Conservation (phyloP, 1,284 basidiomycete species). For the Austroboletus niveus region DNA sequence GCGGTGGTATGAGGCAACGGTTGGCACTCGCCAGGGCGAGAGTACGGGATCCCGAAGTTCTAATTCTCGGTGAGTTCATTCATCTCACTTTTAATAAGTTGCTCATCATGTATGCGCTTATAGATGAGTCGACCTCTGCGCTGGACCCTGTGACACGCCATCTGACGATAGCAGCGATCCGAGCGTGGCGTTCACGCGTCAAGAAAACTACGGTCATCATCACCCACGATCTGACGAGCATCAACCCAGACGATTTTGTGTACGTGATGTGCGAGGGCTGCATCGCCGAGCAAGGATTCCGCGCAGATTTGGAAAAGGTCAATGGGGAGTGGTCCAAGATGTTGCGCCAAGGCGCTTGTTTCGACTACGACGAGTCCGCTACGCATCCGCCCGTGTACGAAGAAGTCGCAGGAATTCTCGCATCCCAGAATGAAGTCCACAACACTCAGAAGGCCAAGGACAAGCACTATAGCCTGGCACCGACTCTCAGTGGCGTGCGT, state of each 20-base stretch:
- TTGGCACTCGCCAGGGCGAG: constrained; percentile 89
- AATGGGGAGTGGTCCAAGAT: constrained; percentile 57
- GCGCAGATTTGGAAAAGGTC: constrained; percentile 61
- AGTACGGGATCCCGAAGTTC: constrained; percentile 83
- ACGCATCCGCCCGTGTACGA: constrained; percentile 39
- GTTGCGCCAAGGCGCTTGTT: constrained; percentile 45
- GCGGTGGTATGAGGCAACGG: constrained; percentile 93
- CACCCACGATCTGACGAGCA: constrained; percentile 92
- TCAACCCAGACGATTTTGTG: constrained; percentile 78
- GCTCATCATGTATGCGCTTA: not conserved
- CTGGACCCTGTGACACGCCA: constrained; percentile 87
- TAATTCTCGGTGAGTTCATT: constrained; percentile 79
- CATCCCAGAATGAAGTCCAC: constrained; percentile 36
- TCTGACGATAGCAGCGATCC: constrained; percentile 87
- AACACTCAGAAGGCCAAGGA: constrained; percentile 28
- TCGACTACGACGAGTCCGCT: constrained; percentile 36
- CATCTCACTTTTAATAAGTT: constrained; percentile 1
- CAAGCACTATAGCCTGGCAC: constrained; percentile 26
- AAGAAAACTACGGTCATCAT: constrained; percentile 94
- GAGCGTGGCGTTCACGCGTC: constrained; percentile 56
- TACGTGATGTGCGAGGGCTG: constrained; percentile 85
- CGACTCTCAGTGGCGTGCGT: constrained; percentile 23
- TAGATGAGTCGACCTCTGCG: constrained; percentile 96
- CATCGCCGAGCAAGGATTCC: constrained; percentile 89
- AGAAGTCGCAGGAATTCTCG: constrained; percentile 41